Conservation (phyloP, 352 stramenopile genomes). For the Hyaloperonospora brassicae region DNA sequence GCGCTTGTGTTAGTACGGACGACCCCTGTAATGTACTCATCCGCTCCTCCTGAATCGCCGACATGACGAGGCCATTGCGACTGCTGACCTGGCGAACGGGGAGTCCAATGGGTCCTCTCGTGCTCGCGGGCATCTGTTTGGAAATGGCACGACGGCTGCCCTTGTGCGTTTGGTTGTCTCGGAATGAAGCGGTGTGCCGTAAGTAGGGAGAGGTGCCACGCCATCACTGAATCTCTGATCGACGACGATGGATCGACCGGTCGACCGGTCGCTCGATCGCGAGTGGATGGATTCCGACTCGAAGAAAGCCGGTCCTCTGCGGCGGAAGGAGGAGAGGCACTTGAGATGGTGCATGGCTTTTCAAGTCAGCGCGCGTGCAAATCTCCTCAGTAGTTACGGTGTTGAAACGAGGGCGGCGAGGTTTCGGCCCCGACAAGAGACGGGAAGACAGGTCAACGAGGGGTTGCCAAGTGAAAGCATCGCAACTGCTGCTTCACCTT, state of each 20-base stretch:
- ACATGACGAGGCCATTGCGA: slow-evolving; percentile 29
- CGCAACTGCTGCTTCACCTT: no score
- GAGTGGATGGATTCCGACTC: slow-evolving; percentile 17
- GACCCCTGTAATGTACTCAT: slow-evolving; percentile 5
- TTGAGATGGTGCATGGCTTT: neutral
- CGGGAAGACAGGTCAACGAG: no score
- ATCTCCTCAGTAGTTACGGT: no score
- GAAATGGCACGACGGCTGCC: slow-evolving; percentile 14
- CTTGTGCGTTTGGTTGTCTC: no score
- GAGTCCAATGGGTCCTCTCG: slow-evolving; percentile 24
- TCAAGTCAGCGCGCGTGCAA: no score
- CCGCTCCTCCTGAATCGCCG: slow-evolving; percentile 25
- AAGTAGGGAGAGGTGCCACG: no score
- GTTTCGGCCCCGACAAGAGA: no score
- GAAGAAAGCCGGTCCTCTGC: slow-evolving; percentile 20
- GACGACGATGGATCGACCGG: neutral
- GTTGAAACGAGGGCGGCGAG: no score
- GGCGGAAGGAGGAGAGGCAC: slow-evolving; percentile 10
- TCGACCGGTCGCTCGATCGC: slow-evolving; percentile 7
- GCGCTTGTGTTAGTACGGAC: slow-evolving; percentile 1
- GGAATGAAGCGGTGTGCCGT: no score
- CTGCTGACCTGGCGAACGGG: slow-evolving; percentile 15
- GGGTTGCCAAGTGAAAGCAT: no score
- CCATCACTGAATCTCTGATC: no score
- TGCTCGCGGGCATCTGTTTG: slow-evolving; percentile 18